Evolutionary conservation across 2,329 filamentous ascomycete genomes (phyloP), one percentile per base, ranked within the genome.

Genomic region (Dothideomycetes sp.): DNA sequence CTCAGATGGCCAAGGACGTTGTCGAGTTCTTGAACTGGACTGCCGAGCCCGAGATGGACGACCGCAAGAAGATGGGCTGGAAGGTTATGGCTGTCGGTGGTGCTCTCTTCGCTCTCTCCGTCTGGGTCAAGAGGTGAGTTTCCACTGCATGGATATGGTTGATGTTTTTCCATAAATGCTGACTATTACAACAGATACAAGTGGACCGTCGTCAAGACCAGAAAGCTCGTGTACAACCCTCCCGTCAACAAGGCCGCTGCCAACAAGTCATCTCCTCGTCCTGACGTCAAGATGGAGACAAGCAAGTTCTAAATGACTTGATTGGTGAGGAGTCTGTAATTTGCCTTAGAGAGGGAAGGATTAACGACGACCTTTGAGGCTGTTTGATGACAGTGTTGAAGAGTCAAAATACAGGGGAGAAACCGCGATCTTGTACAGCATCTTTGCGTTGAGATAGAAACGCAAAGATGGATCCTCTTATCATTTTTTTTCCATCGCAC

Each of bases 1-100:
- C 89, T 49, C 91, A 98, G 72, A 98, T 98, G 91, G 91, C 91
- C 66, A 98, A 98, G 81, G 91, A 98, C 57, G 91, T 98, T 46
- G 80, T 84, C 46, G 91, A 98, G 70, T 98, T 98, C 74, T 76
- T 98, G 62, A 96, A 98, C 81, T 98, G 91, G 91, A 76, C 91
- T 41, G 88, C 91, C 44, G 91, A 98, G 73, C 91, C 91, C 34
- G 91, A 98, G 75, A 94, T 95, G 87, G 91, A 98, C 61, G 82
- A 95, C 63, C 84, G 91, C 63, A 98, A 98, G 84, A 91, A 87
- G 74, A 98, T 96, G 91, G 91, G 91, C 58, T 80, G 94, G 77
- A 96, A 98, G 80, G 84, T 94, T 41, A 65, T 98, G 55, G 79
- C 83, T 52, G 77, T 94, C 52, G 78, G 80, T 41, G 74, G 82